Evolutionary conservation across 495 filamentous ascomycete species (phyloP).

Genomic region (Hyaloscypha bicolor): DNA sequence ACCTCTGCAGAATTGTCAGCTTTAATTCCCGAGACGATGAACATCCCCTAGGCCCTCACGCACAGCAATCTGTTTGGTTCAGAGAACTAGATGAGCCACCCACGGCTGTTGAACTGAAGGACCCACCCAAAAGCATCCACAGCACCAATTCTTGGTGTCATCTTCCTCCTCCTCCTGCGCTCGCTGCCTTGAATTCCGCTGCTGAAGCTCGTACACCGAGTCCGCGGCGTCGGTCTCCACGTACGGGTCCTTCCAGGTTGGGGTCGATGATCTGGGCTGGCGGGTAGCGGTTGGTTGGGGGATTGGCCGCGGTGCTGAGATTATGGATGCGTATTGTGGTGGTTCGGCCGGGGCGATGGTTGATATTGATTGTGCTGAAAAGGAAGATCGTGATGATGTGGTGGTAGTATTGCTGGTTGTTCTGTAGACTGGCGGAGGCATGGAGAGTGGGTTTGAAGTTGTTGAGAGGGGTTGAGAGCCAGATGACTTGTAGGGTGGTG

Average conservation of each 20-base stretch:
- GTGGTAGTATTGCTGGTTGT: neutral
- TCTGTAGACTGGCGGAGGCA: conserved; percentile 1
- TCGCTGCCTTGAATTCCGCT: conserved; percentile 9
- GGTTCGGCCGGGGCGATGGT: neutral
- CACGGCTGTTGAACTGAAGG: neutral
- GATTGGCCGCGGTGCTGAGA: neutral
- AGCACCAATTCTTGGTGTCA: conserved; percentile 13
- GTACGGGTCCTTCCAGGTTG: conserved; percentile 3
- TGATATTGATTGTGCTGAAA: neutral
- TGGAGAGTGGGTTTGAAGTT: neutral
- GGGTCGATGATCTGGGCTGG: neutral
- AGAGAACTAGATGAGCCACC: conserved; percentile 3
- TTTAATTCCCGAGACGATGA: neutral
- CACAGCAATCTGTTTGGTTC: neutral
- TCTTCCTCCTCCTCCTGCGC: conserved; percentile 5
- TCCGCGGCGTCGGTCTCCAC: neutral
- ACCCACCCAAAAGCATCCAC: conserved; percentile 22
- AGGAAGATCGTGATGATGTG: neutral
- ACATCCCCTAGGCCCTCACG: neutral
- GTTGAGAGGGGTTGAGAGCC: neutral
- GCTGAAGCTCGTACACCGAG: neutral
- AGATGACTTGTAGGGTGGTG: conserved; percentile 1
- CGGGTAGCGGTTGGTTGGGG: neutral
- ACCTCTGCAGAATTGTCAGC: neutral
- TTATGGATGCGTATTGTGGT: conserved; percentile 8